Conservation (phyloP, 2,329 filamentous ascomycete species). For the Lizonia empirigonia region DNA sequence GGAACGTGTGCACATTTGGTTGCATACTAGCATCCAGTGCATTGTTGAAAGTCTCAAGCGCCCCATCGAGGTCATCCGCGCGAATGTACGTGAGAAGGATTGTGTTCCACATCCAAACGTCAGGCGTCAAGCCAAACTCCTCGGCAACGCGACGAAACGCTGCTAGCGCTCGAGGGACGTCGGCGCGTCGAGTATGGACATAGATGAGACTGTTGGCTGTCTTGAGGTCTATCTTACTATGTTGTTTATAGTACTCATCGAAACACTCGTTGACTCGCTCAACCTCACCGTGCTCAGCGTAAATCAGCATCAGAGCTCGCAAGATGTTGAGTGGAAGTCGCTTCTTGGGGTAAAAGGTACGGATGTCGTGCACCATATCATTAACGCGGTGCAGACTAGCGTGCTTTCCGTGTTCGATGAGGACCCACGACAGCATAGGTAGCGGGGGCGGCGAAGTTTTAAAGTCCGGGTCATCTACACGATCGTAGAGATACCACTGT, state of each 20-base stretch:
- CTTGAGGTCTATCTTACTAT: constrained; percentile 17
- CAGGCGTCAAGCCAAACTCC: constrained; percentile 63
- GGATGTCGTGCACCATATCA: constrained; percentile 35
- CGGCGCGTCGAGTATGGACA: constrained; percentile 71
- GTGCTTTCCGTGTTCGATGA: constrained; percentile 33
- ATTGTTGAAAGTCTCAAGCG: constrained; percentile 66
- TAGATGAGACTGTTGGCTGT: constrained; percentile 59
- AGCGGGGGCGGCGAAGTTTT: neutral
- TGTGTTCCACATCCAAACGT: constrained; percentile 73
- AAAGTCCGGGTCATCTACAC: constrained; percentile 6
- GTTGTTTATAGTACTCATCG: constrained; percentile 28
- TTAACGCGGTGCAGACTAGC: constrained; percentile 26
- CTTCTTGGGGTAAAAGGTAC: constrained; percentile 28
- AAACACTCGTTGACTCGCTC: constrained; percentile 43
- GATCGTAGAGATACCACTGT: constrained; percentile 22
- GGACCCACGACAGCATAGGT: constrained; percentile 31
- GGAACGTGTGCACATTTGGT: constrained; percentile 70
- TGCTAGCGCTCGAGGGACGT: constrained; percentile 63
- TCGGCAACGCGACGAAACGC: constrained; percentile 67
- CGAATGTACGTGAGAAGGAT: constrained; percentile 73
- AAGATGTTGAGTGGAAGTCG: constrained; percentile 28
- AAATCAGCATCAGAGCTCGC: constrained; percentile 31
- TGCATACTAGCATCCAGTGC: constrained; percentile 57
- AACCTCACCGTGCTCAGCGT: constrained; percentile 44
- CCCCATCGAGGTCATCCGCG: constrained; percentile 69